Percentiles rank a stretch among this genome's conserved stretches.
Conservation (phyloP, 257 asterid genomes). For the Scutellaria barbata region DNA sequence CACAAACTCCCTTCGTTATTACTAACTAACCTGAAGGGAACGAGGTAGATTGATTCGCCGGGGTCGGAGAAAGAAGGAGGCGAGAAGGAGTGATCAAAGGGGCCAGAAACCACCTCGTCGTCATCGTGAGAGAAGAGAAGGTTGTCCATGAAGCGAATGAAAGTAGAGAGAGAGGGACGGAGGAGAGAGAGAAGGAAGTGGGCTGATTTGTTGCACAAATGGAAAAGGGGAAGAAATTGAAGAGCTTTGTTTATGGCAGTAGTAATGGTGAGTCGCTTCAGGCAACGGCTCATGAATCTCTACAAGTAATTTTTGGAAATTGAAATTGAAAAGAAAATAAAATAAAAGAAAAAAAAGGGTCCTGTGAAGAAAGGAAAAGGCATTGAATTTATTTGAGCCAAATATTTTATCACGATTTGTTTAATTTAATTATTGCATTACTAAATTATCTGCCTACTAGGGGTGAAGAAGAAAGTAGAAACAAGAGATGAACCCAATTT, state of each 20-base stretch:
- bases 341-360: too few species aligned
- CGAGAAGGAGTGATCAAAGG: slow-evolving; percentile 37
- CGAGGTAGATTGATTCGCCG: slow-evolving; percentile 54
- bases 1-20: not conserved
- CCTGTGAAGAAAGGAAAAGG: not conserved
- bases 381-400: too few species aligned
- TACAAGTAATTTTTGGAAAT: slow-evolving; percentile 9
- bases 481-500: too few species aligned
- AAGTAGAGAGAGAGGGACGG: slow-evolving; percentile 40
- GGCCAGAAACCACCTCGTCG: slow-evolving; percentile 40
- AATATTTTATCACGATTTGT: too few species aligned
- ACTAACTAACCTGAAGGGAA: slow-evolving; percentile 48
- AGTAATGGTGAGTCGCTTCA: slow-evolving; percentile 42
- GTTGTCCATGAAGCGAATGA: slow-evolving; percentile 55
- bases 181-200: slow-evolving; percentile 39
- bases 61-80: slow-evolving; percentile 44
- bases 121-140: slow-evolving; percentile 33
- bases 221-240: slow-evolving; percentile 34
- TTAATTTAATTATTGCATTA: too few species aligned
- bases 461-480: too few species aligned
- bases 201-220: slow-evolving; percentile 37
- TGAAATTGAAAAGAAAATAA: not conserved
- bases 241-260: slow-evolving; percentile 38
- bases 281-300: slow-evolving; percentile 43
- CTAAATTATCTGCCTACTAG: too few species aligned